Percentiles rank a stretch among this genome's conserved stretches.
These are phyloP conservation scores for Volvox carteri DNA, from an alignment of 163 green algal species.

Conservation along the genomic window DNA sequence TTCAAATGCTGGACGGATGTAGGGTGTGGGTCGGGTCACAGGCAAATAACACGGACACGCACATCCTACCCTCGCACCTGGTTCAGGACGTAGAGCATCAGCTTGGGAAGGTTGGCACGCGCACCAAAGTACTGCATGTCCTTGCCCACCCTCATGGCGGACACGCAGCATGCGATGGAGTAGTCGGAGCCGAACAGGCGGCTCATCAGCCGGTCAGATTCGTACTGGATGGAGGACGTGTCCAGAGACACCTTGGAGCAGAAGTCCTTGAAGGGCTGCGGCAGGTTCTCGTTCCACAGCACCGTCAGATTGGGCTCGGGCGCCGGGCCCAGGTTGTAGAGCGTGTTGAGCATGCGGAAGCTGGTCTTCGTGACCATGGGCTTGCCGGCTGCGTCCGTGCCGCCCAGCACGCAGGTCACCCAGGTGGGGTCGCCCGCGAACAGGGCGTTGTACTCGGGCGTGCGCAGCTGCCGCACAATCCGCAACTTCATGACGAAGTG, in stretches of 20 bases:
- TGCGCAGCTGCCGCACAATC: slow-evolving; percentile 83
- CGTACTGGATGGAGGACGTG: slow-evolving; percentile 83
- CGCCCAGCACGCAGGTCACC: slow-evolving; percentile 82
- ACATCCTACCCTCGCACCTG: not conserved
- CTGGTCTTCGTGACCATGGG: slow-evolving; percentile 83
- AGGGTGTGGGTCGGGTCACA: no score
- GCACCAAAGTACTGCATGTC: slow-evolving; percentile 88
- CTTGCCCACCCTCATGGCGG: slow-evolving; percentile 74
- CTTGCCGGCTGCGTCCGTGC: slow-evolving; percentile 61
- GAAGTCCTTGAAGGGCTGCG: slow-evolving; percentile 81
- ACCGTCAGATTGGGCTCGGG: slow-evolving; percentile 88
- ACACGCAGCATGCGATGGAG: slow-evolving; percentile 85
- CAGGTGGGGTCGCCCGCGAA: slow-evolving; percentile 87
- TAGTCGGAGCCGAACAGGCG: slow-evolving; percentile 76
- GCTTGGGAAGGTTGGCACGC: slow-evolving; percentile 85
- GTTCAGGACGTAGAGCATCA: slow-evolving; percentile 85
- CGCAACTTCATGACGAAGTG: slow-evolving; percentile 88
- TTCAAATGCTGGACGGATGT: no score
- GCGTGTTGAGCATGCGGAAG: slow-evolving; percentile 78
- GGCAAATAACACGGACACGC: not conserved
- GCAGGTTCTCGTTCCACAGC: slow-evolving; percentile 78
- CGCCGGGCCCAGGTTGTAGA: slow-evolving; percentile 76
- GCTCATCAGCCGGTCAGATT: slow-evolving; percentile 80
- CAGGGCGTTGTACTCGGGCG: slow-evolving; percentile 86
- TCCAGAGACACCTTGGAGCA: slow-evolving; percentile 80